Conservation (phyloP, 1,139 yeast species). For the Debaryomycetaceae sp. region DNA sequence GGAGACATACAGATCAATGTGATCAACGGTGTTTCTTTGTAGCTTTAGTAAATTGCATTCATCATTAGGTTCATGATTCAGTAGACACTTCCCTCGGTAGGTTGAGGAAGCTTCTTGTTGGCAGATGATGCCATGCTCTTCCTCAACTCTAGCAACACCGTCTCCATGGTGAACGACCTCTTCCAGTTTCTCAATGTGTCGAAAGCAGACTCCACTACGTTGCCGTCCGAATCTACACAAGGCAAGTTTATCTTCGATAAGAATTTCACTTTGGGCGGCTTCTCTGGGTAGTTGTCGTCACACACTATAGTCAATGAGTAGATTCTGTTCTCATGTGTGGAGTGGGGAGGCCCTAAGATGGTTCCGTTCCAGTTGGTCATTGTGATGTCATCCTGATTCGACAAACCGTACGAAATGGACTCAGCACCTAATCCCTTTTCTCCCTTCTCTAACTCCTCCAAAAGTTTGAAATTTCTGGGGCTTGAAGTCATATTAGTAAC, state of each 20-base stretch:
- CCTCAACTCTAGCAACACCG: constrained; percentile 80
- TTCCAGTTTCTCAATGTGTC: constrained; percentile 82
- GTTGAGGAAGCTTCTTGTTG: constrained; percentile 86
- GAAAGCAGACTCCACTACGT: constrained; percentile 58
- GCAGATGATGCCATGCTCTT: constrained; percentile 77
- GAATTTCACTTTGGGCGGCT: constrained; percentile 80
- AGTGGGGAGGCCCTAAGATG: constrained; percentile 94
- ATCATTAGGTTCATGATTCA: constrained; percentile 9
- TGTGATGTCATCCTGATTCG: constrained; percentile 83
- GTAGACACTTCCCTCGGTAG: constrained; percentile 81
- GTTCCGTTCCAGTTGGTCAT: constrained; percentile 97
- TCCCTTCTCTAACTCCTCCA: constrained; percentile 96
- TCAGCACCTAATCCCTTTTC: constrained; percentile 98
- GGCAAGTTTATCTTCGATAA: constrained; percentile 85
- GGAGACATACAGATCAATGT: no score
- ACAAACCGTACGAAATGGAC: constrained; percentile 89
- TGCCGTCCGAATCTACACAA: constrained; percentile 74
- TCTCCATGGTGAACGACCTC: constrained; percentile 86
- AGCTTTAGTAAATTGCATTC: no score
- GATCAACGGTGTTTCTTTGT: no score
- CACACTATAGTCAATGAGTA: constrained; percentile 80
- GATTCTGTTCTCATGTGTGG: constrained; percentile 89
- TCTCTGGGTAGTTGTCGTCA: constrained; percentile 81
- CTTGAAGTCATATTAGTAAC: constrained; percentile 33
- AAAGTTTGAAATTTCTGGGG: constrained; percentile 88